Evolutionary conservation across 2,329 filamentous ascomycete species (phyloP), one percentile per base, ranked within the genome.

Genomic region (Colletotrichum sp.): DNA sequence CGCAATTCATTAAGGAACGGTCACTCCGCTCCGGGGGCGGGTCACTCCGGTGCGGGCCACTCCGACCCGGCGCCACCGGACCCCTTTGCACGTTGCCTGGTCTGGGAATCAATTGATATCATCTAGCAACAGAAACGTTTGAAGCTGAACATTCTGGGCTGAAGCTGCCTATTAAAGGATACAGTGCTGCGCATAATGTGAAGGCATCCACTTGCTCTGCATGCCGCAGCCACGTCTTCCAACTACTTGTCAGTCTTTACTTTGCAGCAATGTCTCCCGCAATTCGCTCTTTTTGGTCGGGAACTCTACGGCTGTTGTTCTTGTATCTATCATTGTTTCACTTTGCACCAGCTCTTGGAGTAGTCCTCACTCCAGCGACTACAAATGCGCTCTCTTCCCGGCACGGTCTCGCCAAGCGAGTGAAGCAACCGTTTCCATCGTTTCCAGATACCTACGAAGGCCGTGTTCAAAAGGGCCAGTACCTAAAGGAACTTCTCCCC

Each of bases 81-180:
- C 38, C 9, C 16, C 16, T n/a, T 0, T 43, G 0, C 36, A n/a
- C 38, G 38, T 43, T 43, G 0, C 8, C 16, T 0, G 16, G 8
- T n/a, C 38, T n/a, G 3, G 38, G 1, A 43, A 3, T 43, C 0
- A 3, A 43, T 43, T 43, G 38, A 43, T 43, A 3, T 43, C 0
- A 43, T 43, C 8, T 3, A n/a, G 1, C 38, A 43, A 43, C 18
- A 43, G 3, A 3, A 43, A n/a, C 2, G 4, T 43, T 5, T 43
- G 38, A 43, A 43, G 16, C 1, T 1, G 38, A 43, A 2, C 0
- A 0, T 16, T 43, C 8, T 18, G 0, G 38, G 2, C 38, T 43
- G 38, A 43, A 43, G 18, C 16, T 43, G 4, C 16, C 4, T 43
- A 43, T 43, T 43, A 43, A 43, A 43, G 8, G 16, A 5, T n/a